Base-by-base conservation (phyloP, 2,329 filamentous ascomycete species). In the Xylariales sp. region DNA sequence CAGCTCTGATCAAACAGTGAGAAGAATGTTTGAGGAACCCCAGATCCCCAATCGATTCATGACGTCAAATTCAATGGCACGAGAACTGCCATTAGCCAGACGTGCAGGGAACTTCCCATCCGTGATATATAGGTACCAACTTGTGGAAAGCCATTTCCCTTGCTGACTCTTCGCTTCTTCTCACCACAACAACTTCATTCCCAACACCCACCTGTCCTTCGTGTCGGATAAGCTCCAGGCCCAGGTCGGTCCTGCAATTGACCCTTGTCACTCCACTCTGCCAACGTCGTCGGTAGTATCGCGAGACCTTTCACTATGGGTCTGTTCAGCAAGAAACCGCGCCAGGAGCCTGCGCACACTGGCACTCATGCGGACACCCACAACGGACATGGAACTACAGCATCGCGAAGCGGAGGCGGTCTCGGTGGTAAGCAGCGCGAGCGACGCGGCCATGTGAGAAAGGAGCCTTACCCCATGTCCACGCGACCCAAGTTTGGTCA, bases 401-500 rank as follows among this genome's bases (percentile, higher is more conserved):
- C 24, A 8, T 19, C 14, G 15, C 25, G 37, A 14, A 18, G 25
- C 20, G 37, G 37, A 14, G 25, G 25, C 20, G 37, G 37, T 19
- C n/a, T 39, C 15, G 29, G 29, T 15, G 37, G 37, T 19, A 14
- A 20, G 15, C 14, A n/a, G 21, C 24, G 31, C 25, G n/a, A 28
- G 11, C 9, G 18, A 18, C 15, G 29, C n/a, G 31, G 16, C 20
- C 39, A 34, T 42, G 32, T 40, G 27, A 10, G 46, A 8, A 25
- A 19, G 5, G 44, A 51, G 27, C 18, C 59, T 0, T 67, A 66
- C 42, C 56, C 64, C 41, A 75, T 78, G 69, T 65, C 65, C 2
- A 63, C 56, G 3, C 65, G 73, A 9, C 82, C 82, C 3, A 73
- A 65, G 2, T 84, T 87, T 49, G 80, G 82, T 3, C 79, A 84